Evolutionary conservation across 768 basidiomycete species (phyloP), one percentile per base, ranked within the genome.

Genomic region (Hygrocybe punicea): DNA sequence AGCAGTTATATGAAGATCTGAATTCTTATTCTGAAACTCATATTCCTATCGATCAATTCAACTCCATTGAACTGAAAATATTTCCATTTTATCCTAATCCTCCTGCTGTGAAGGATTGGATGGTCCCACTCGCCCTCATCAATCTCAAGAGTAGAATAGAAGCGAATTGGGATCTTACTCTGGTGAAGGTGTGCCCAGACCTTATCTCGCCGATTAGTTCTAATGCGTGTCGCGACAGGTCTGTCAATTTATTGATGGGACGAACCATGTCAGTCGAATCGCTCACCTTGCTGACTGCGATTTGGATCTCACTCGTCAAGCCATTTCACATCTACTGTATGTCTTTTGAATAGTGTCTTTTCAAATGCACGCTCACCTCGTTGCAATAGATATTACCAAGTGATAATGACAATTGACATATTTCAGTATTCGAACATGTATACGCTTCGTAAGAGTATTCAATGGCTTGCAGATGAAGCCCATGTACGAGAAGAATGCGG

Each of bases 391-490:
- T 97, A 93, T 66, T 98, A 98, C 68, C 93, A 97, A 74, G 93
- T 95, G 40, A 85, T 97, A 61, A 93, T 98, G 89, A 89, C 86
- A 60, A 85, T 95, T 54, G 97, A 99, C 73, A 92, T 98, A 44
- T 99, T 99, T 69, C 95, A 97, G 69, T 96, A 89, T 70, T 93
- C 93, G 14, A 98, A 98, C 70, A 93, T 96, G 86, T 99, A 99
- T 68, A 93, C 93, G 1, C 78, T 94, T 24, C 84, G 89, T 51
- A 91, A 89, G 63, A 87, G 85, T 59, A 84, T 97, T 21, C 86
- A 93, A 63, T 92, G 89, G 82, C 82, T 97, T 34, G 92, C 89
- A 13, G 84, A 89, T 50, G 92, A 95, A 67, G 71, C 78, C 3
- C 88, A 92, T 65, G 91, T 98, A 48, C 84, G 84, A 56, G 80